Evolutionary conservation across 805 yeast genomes (phyloP).

Genomic region (Candida saitoana): DNA sequence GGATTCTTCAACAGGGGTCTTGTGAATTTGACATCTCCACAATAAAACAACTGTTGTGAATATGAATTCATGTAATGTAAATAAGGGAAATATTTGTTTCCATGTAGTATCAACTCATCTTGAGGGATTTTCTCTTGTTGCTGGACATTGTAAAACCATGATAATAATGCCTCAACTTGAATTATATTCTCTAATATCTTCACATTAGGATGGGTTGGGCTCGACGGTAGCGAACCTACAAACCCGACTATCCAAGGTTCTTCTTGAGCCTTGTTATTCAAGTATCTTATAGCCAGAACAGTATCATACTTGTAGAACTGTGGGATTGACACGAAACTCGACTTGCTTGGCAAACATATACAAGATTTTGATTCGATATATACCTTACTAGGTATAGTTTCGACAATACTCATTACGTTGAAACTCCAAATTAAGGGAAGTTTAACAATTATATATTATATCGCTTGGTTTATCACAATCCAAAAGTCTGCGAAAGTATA

Average conservation of each 20-base stretch:
- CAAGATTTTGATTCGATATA: background rate
- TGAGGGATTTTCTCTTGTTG: background rate
- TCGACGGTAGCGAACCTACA: background rate
- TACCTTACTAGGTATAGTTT: background rate
- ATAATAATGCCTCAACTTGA: background rate
- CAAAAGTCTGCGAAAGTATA: background rate
- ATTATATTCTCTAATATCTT: background rate
- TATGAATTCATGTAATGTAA: background rate
- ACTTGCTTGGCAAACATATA: background rate
- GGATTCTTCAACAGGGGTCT: background rate
- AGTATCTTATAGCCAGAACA: background rate
- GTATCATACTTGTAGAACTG: background rate
- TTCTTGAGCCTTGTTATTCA: background rate
- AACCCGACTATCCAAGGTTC: background rate
- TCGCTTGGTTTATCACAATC: background rate
- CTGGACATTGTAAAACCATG: background rate
- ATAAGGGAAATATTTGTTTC: background rate
- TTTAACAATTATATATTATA: too few relatives aligned
- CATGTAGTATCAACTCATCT: background rate
- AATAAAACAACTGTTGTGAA: background rate
- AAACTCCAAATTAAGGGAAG: too few relatives aligned
- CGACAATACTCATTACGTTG: background rate
- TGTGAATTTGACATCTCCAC: background rate
- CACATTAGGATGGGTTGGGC: background rate
- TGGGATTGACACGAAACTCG: background rate